A percentile compares a stretch with the other conserved stretches of the same genome.
Evolutionary conservation across 108 stramenopile genomes (phyloP).

Genomic region (Craspedostauros australis): DNA sequence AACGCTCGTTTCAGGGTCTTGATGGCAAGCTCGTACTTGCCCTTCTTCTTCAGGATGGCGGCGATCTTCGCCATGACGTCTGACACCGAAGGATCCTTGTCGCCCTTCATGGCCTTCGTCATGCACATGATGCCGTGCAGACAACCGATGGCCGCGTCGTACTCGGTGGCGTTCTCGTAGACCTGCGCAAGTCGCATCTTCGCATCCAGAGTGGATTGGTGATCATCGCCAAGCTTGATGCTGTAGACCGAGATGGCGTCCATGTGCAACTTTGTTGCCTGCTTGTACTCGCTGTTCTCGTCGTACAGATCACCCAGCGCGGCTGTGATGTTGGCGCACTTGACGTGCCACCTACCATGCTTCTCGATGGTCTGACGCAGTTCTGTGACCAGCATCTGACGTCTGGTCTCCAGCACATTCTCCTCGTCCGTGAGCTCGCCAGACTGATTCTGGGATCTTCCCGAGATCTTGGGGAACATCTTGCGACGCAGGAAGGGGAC

Average conservation of each 20-base stretch:
- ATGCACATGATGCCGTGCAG: constrained; percentile 38
- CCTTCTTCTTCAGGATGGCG: constrained; percentile 31
- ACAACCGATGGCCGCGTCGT: constrained; percentile 32
- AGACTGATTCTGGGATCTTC: constrained; percentile 3
- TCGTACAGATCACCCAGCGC: constrained; percentile 43
- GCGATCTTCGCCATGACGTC: constrained; percentile 29
- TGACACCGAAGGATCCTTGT: constrained; percentile 22
- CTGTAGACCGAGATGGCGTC: constrained; percentile 53
- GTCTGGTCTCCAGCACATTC: constrained; percentile 22
- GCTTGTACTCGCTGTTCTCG: constrained; percentile 34
- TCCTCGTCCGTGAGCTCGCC: neutral
- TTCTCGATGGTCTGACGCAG: constrained; percentile 27
- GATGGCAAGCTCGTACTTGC: constrained; percentile 38
- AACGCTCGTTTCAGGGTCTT: constrained; percentile 52
- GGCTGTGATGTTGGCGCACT: constrained; percentile 38
- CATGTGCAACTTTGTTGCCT: constrained; percentile 39
- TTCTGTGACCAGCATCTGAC: constrained; percentile 38
- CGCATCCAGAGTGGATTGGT: constrained; percentile 29
- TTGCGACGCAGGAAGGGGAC: constrained; percentile 22
- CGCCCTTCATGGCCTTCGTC: constrained; percentile 37
- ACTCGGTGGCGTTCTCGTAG: constrained; percentile 35
- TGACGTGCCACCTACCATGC: constrained; percentile 39
- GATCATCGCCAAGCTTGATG: constrained; percentile 52
- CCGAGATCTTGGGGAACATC: constrained; percentile 20
- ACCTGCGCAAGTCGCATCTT: constrained; percentile 34